Evolutionary conservation across 805 yeast genomes (phyloP), one percentile per base, ranked within the genome.

Genomic region (Monosporozyma aerobia): DNA sequence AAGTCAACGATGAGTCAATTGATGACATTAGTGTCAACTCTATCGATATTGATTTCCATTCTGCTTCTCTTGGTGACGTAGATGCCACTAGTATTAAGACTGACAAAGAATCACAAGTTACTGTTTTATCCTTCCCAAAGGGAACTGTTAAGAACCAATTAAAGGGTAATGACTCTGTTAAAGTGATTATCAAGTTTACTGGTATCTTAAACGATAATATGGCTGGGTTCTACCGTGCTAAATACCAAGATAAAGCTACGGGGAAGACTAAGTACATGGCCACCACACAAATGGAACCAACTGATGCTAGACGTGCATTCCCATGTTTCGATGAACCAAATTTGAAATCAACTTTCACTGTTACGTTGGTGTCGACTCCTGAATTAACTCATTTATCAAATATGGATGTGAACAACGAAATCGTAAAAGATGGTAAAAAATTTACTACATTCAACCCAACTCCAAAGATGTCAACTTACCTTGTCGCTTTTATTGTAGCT

Each of bases 261-360:
- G 86, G 88, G 23, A 74, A 75, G 54, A 81, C 81, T 41, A 83
- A 82, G 63, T 83, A 83, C 67, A 75, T 86, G 77, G 87, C 89
- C 45, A 83, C 90, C 47, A 85, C 95, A 46, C 95, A 87, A 70
- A 83, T 87, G 80, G 95, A 87, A 71, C 83, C 95, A 25, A 84
- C 92, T 22, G 94, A 87, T 64, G 87, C 92, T 60, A 81, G 95
- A 62, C 78, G 89, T 62, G 94, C 94, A 9, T 87, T 87, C 76
- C 95, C 95, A 35, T 85, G 86, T 64, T 85, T 83, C 62, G 95
- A 87, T 69, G 94, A 86, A 67, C 95, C 95, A 23, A 80, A 86
- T 53, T 76, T 84, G 54, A 87, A 87, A 71, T 88, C 94, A 25
- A 74, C 81, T 49, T 87, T 83, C 62, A 83, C 81, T 53, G 73